Conservation (phyloP, 2,329 filamentous ascomycete genomes). For the Diaporthe nobilis region DNA sequence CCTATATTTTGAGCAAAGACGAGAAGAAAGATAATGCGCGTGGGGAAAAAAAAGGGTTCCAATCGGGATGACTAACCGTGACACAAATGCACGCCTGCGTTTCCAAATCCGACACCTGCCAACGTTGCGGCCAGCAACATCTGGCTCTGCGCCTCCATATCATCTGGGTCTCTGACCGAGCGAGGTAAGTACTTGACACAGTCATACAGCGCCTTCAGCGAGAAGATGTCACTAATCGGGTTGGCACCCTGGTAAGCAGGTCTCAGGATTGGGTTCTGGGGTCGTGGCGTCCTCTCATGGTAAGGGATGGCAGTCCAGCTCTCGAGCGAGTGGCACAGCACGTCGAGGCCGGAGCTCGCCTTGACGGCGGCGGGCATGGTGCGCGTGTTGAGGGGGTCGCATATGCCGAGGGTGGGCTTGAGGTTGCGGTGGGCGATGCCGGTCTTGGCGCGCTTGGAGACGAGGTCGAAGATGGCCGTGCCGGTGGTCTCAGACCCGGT, state of each 20-base stretch:
- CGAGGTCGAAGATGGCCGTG: constrained; percentile 97
- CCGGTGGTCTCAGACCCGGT: constrained; percentile 96
- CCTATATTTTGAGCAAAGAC: neutral
- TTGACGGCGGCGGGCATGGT: constrained; percentile 97
- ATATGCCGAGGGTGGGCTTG: constrained; percentile 94
- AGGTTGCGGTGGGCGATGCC: constrained; percentile 95
- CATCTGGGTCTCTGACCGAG: constrained; percentile 88
- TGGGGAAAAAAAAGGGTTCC: neutral
- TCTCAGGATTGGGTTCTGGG: constrained; percentile 88
- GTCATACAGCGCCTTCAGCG: constrained; percentile 83
- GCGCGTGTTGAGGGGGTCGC: constrained; percentile 87
- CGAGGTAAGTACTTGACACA: constrained; percentile 95
- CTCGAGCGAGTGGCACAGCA: constrained; percentile 94
- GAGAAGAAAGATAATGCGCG: neutral
- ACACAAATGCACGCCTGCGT: constrained; percentile 90
- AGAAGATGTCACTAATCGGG: constrained; percentile 98
- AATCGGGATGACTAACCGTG: constrained; percentile 62
- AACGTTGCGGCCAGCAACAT: constrained; percentile 97
- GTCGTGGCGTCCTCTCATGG: constrained; percentile 85
- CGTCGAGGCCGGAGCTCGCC: constrained; percentile 91
- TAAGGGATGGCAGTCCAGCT: constrained; percentile 99
- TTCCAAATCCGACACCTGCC: constrained; percentile 96
- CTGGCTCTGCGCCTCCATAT: constrained; percentile 91
- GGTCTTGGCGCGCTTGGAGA: constrained; percentile 91
- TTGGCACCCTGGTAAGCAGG: constrained; percentile 98